Base-by-base conservation (phyloP, 805 yeast genomes). In the Starmerella bombicola region DNA sequence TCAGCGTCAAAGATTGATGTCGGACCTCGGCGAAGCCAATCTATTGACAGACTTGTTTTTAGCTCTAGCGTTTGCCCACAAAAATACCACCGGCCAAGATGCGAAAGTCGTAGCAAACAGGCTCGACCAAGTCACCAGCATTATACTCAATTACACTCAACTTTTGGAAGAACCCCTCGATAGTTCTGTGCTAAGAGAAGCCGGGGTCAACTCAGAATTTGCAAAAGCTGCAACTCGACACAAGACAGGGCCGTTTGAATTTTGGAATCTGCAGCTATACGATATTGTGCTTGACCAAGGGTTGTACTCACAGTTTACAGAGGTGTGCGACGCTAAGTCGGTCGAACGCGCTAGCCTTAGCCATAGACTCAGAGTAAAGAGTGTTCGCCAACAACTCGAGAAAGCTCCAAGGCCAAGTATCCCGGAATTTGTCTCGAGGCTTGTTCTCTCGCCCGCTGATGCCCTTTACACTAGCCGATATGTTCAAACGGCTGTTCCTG, bases 391-490 rank as follows among this genome's bases (percentile, higher is more conserved):
- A 32, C n/a, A 28, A 5, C 26, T 42, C 4, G 9, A 21, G 8
- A 30, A 30, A 3, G 31, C 35, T 2, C 28, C 31, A 17, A 30
- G 22, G 32, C 32, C 35, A 3, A 33, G 30, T 4, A 8, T 37
- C 2, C 35, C 19, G 13, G 15, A 17, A 2, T 23, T 49, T 2
- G 16, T 49, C 1, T 43, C 47, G 1, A 42, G 53, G 1, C 20
- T 40, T 3, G 15, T 40, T 1, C 23, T 41, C 12, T 47, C 51
- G 5, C 49, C 49, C 2, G 18, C 17, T 6, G 53, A 49, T 18
- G 53, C 42, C 2, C 40, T 49, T 12, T 49, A 34, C 38, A 25
- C 41, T 7, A 45, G 49, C 36, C 30, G 46, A 19, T 48, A 37
- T 33, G 8, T 44, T 13, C 40, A 36, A 24, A 13, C 31, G 18